Conservation (phyloP, 2,329 filamentous ascomycete genomes). For the Bipolaris bicolor region DNA sequence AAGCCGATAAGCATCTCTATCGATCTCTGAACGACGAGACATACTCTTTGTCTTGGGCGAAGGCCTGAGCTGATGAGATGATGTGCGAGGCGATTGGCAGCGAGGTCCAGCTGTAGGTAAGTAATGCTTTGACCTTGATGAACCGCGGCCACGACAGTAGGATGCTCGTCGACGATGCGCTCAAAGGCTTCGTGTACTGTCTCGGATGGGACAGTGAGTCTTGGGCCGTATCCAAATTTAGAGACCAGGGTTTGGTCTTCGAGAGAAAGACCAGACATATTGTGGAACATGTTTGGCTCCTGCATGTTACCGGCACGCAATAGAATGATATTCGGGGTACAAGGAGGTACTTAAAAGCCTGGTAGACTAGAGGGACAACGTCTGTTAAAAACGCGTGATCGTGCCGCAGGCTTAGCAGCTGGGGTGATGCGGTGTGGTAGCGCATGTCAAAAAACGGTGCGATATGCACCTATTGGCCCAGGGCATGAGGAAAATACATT, state of each 20-base stretch:
- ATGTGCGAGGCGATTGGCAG: constrained; percentile 41
- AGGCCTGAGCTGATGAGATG: constrained; percentile 39
- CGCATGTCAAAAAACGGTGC: constrained; percentile 8
- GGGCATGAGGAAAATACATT: background rate
- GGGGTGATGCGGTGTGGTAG: background rate
- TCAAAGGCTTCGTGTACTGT: constrained; percentile 13
- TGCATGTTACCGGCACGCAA: constrained; percentile 3
- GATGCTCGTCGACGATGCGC: constrained; percentile 7
- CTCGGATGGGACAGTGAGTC: background rate
- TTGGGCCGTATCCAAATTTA: constrained; percentile 6
- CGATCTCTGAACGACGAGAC: constrained; percentile 62
- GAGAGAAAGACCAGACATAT: background rate
- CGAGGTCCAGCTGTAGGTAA: constrained; percentile 38
- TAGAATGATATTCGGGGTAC: background rate
- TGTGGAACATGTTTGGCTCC: background rate
- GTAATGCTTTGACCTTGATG: constrained; percentile 27
- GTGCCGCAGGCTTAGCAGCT: background rate
- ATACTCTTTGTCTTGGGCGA: constrained; percentile 54
- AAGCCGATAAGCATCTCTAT: constrained; percentile 65
- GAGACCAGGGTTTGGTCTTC: constrained; percentile 9
- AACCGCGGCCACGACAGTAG: constrained; percentile 6
- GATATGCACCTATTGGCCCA: constrained; percentile 1
- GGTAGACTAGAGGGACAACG: background rate
- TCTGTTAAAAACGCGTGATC: background rate
- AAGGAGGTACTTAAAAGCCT: background rate